Conservation (phyloP, 305 asterid genomes). For the Rubia tinctorum region DNA sequence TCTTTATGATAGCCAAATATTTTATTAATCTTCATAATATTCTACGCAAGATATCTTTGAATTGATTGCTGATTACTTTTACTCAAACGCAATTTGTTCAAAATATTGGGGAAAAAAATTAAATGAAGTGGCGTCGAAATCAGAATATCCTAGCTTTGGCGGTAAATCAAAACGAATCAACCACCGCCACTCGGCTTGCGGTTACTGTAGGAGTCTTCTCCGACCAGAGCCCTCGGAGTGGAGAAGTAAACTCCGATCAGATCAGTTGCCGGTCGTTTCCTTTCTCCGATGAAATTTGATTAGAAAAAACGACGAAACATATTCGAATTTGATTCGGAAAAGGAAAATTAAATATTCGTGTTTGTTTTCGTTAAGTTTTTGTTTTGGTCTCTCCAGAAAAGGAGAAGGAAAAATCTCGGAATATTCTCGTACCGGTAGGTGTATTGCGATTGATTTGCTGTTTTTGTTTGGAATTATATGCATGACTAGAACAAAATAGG, state of each 20-base stretch:
- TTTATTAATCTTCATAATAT: too few relatives aligned
- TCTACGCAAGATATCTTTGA: background rate
- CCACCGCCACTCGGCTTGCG: background rate
- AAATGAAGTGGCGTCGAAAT: background rate
- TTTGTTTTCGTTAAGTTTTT: background rate
- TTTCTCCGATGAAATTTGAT: background rate
- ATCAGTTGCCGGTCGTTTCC: background rate
- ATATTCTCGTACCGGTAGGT: background rate
- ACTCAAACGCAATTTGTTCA: background rate
- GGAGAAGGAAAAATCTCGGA: background rate
- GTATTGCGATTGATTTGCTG: background rate
- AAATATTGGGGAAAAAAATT: too few relatives aligned
- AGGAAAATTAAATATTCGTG: background rate
- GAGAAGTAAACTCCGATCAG: background rate
- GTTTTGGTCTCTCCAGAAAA: background rate
- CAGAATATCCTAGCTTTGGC: slow-evolving; percentile 2
- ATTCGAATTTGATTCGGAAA: background rate
- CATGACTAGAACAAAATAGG: slow-evolving; percentile 4
- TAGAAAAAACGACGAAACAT: background rate
- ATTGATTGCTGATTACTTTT: background rate
- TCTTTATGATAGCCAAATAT: too few relatives aligned
- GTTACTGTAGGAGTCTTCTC: background rate
- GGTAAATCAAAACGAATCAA: slow-evolving; percentile 1
- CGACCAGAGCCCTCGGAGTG: background rate
- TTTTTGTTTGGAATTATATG: slow-evolving; percentile 7